Evolutionary conservation across 2,329 filamentous ascomycete genomes (phyloP).

Genomic region (Penicillium janthinellum): DNA sequence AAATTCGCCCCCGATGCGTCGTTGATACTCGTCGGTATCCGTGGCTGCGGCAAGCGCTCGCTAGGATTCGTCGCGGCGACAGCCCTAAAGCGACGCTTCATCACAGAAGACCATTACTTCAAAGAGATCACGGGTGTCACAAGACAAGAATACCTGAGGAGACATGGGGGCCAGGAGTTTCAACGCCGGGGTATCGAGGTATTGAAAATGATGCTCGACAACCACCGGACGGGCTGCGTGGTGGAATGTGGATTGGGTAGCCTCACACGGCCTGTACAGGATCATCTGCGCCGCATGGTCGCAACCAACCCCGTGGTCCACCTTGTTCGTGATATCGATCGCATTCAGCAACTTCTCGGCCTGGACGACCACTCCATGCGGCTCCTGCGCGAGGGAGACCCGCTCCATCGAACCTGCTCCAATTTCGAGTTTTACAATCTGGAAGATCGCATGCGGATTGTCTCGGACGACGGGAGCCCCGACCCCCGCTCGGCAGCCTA

Average conservation of each 20-base stretch:
- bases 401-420: slow-evolving; percentile 51
- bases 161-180: slow-evolving; percentile 45
- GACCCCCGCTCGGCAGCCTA: slow-evolving; percentile 50
- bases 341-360: slow-evolving; percentile 45
- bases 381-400: slow-evolving; percentile 48
- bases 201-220: slow-evolving; percentile 47
- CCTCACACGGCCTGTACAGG: slow-evolving; percentile 46
- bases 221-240: slow-evolving; percentile 45
- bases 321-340: slow-evolving; percentile 44
- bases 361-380: slow-evolving; percentile 47
- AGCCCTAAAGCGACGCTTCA: slow-evolving; percentile 45
- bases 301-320: slow-evolving; percentile 46
- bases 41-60: slow-evolving; percentile 48
- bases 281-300: slow-evolving; percentile 42
- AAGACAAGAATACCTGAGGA: slow-evolving; percentile 46
- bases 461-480: slow-evolving; percentile 36
- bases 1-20: slow-evolving; percentile 44
- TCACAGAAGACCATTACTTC: slow-evolving; percentile 50
- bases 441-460: slow-evolving; percentile 44
- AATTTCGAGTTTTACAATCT: slow-evolving; percentile 53
- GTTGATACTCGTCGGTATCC: slow-evolving; percentile 46
- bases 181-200: slow-evolving; percentile 47
- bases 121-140: slow-evolving; percentile 45
- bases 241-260: slow-evolving; percentile 49
- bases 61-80: slow-evolving; percentile 48